Evolutionary conservation across 169 alveolate genomes (phyloP), one percentile per base, ranked within the genome.

Genomic region (Plasmodium inui): DNA sequence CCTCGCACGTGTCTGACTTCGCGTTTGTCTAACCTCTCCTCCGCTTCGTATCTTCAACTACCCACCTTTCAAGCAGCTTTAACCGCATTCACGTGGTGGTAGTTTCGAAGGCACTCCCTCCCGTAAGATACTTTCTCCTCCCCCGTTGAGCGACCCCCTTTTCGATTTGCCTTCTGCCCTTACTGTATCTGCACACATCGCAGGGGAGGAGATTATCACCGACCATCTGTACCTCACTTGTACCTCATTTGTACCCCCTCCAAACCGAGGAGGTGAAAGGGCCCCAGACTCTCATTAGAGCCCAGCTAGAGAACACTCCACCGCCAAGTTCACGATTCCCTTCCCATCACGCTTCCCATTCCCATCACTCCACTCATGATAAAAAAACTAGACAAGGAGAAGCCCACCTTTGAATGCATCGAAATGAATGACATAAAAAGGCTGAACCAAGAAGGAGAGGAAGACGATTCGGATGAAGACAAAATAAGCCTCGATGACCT

Each of bases 391-490:
- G 80, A 30, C 32, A 76, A 85, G 19, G 84, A 85, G 1, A 73
- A 34, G 9, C 10, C 76, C 80, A 83, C n/a, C 26, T 85, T 74
- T 32, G 93, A 85, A 30, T 85, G 93, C 8, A 85, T 85, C 28
- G 93, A 85, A 74, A 85, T 85, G 93, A 70, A 32, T 10, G 85
- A 85, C 30, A 85, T 85, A 85, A 85, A 50, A 19, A 85, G 79
- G 28, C 10, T 85, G 26, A 0, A 39, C 30, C 53, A 34, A 41
- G 53, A 34, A 74, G 84, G 0, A 39, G 61, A 46, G 17, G 76
- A 85, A 19, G 84, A 50, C 0, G 74, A 74, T 30, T 85, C 93
- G 22, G 93, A 85, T 8, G 67, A 85, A 2, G 82, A 83, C 1
- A 44, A 74, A 30, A 26, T 85, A 10, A 85, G 53, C 61, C 41